Evolutionary conservation across 192 early-diverging fungal genomes (phyloP).

Genomic region (Coemansia sp.): DNA sequence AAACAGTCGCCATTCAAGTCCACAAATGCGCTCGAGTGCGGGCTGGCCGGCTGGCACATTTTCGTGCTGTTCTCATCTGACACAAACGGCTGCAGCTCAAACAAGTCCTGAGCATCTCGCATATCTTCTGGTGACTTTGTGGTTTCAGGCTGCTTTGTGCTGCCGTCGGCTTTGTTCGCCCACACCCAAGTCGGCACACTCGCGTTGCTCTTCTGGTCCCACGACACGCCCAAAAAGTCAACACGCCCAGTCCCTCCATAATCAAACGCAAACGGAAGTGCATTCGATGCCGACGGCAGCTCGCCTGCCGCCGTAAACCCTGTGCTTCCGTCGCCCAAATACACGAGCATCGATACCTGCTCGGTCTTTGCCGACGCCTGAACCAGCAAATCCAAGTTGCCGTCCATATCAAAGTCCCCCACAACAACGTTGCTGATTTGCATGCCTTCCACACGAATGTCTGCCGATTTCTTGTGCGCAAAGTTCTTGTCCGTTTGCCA

Average conservation of each 20-base stretch:
- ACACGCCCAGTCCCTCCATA: constrained; percentile 21
- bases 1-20: constrained; percentile 92
- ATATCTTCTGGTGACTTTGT: too few species aligned
- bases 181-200: constrained; percentile 18
- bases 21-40: constrained; percentile 91
- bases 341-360: constrained; percentile 67
- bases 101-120: constrained; percentile 18
- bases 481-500: constrained; percentile 63
- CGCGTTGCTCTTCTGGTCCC: constrained; percentile 10
- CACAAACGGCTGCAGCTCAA: constrained; percentile 9
- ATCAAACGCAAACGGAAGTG: constrained; percentile 41
- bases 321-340: constrained; percentile 62
- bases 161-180: constrained; percentile 49
- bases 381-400: constrained; percentile 76
- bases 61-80: constrained; percentile 13
- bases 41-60: constrained; percentile 65
- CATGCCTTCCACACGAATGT: constrained; percentile 45
- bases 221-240: constrained; percentile 24
- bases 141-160: constrained; percentile 18
- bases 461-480: constrained; percentile 48
- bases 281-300: constrained; percentile 15
- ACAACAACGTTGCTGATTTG: constrained; percentile 73
- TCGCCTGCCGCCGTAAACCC: constrained; percentile 55
- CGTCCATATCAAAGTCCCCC: constrained; percentile 89
- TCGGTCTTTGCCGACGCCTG: constrained; percentile 57